phyloP scores from a whole-genome alignment of 2,329 filamentous ascomycete genomes.

The Chaetomiaceae sp. region DNA sequence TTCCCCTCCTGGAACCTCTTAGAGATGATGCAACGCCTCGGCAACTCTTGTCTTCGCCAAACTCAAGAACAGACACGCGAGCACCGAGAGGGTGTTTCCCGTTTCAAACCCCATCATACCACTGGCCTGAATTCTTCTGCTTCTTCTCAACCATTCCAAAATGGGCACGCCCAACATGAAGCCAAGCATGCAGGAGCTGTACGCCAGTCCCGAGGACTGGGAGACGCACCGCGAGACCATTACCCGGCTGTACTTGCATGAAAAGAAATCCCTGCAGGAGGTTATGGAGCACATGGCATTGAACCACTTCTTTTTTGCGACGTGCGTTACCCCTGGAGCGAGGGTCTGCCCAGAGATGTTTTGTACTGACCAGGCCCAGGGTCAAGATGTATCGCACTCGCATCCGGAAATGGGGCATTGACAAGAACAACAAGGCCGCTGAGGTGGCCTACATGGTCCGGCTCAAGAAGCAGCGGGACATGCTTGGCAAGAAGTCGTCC shows the following conservation, averaged over 20 bases:
- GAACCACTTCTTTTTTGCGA: constrained; percentile 27
- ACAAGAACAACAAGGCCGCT: constrained; percentile 32
- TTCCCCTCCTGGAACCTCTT: neutral
- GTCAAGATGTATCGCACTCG: constrained; percentile 34
- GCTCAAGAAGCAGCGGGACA: constrained; percentile 26
- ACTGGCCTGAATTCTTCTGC: neutral
- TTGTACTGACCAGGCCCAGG: constrained; percentile 13
- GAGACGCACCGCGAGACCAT: constrained; percentile 26
- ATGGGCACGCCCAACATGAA: constrained; percentile 6
- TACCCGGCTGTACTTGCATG: constrained; percentile 28
- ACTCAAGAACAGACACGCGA: neutral
- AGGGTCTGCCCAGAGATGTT: neutral
- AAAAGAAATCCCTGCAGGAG: constrained; percentile 27
- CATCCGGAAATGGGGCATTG: constrained; percentile 32
- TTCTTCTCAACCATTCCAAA: neutral
- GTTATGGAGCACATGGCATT: constrained; percentile 29
- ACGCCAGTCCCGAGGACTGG: constrained; percentile 28
- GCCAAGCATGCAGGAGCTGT: constrained; percentile 11
- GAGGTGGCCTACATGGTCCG: constrained; percentile 29
- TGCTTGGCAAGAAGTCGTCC: constrained; percentile 25
- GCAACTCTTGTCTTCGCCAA: neutral
- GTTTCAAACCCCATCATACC: neutral
- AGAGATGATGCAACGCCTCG: neutral
- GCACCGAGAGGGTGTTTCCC: neutral
- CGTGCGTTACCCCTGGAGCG: constrained; percentile 10